Percentiles rank a stretch among this genome's conserved stretches.
These are phyloP conservation scores for Dionaea muscipula DNA, from an alignment of 179 eudicot genomes.

Conservation along the genomic window DNA sequence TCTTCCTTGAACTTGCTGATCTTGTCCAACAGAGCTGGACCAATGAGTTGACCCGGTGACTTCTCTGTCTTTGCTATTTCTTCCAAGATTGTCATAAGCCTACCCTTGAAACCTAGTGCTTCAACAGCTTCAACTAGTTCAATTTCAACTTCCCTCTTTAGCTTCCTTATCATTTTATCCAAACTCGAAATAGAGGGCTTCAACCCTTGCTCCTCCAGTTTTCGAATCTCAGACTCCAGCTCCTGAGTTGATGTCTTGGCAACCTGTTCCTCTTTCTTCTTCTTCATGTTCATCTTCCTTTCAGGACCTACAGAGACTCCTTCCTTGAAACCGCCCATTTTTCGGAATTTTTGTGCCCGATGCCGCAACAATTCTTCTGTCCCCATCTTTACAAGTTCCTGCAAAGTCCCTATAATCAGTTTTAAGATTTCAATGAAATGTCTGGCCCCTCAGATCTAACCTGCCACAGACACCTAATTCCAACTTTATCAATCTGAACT, in stretches of 20 bases:
- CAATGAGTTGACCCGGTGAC: slow-evolving; percentile 37
- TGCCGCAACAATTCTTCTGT: slow-evolving; percentile 49
- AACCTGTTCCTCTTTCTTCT: slow-evolving; percentile 44
- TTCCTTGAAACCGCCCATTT: slow-evolving; percentile 58
- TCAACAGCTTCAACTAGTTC: slow-evolving; percentile 56
- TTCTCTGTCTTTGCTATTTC: slow-evolving; percentile 52
- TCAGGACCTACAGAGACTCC: slow-evolving; percentile 52
- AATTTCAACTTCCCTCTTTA: slow-evolving; percentile 47
- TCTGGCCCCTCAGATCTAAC: background rate
- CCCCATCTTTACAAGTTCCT: slow-evolving; percentile 53
- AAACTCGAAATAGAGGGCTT: slow-evolving; percentile 41
- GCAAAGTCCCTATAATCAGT: slow-evolving; percentile 8
- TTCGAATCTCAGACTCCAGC: slow-evolving; percentile 57
- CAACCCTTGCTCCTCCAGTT: slow-evolving; percentile 48
- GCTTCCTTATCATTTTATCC: slow-evolving; percentile 48
- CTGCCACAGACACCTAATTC: background rate
- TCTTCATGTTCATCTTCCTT: slow-evolving; percentile 57
- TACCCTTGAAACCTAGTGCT: slow-evolving; percentile 53
- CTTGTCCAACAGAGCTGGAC: slow-evolving; percentile 37
- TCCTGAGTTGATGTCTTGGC: slow-evolving; percentile 39
- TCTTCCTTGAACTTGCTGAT: slow-evolving; percentile 48
- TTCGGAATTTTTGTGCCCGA: slow-evolving; percentile 56
- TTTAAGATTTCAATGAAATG: background rate
- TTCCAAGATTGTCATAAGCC: slow-evolving; percentile 32
- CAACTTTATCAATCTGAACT: background rate